A percentile compares a stretch with the other conserved stretches of the same genome.
Evolutionary conservation across 352 stramenopile species (phyloP).

Genomic region (Elongisporangium undulatum): DNA sequence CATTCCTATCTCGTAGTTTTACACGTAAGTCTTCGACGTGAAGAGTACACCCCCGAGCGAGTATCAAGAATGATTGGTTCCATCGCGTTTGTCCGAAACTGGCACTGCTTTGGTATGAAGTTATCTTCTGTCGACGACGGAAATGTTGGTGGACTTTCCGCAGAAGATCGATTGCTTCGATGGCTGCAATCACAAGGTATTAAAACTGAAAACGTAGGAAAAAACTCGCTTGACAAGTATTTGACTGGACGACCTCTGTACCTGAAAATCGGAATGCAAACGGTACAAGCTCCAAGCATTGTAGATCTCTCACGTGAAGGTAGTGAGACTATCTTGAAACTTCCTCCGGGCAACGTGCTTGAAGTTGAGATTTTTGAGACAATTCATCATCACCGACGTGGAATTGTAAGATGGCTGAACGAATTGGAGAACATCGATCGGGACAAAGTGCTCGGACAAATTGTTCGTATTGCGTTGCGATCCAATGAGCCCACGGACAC

Average conservation of each 20-base stretch:
- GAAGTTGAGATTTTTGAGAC: slow-evolving; percentile 86
- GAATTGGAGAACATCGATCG: slow-evolving; percentile 19
- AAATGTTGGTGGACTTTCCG: slow-evolving; percentile 37
- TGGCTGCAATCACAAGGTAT: slow-evolving; percentile 90
- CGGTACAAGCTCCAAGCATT: slow-evolving; percentile 83
- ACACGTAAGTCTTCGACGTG: slow-evolving; percentile 59
- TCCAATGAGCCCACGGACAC: slow-evolving; percentile 44
- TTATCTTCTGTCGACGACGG: slow-evolving; percentile 29
- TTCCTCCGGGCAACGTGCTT: slow-evolving; percentile 78
- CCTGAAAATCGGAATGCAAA: slow-evolving; percentile 86
- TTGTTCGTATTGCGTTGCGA: slow-evolving; percentile 73
- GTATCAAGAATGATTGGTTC: slow-evolving; percentile 74
- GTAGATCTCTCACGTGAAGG: slow-evolving; percentile 50
- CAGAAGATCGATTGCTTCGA: slow-evolving; percentile 74
- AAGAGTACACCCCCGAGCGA: slow-evolving; percentile 65
- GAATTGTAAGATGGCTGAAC: slow-evolving; percentile 67
- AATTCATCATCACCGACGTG: slow-evolving; percentile 76
- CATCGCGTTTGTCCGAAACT: slow-evolving; percentile 87
- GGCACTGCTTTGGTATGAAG: slow-evolving; percentile 90
- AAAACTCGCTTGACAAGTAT: slow-evolving; percentile 83
- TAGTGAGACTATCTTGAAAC: slow-evolving; percentile 39
- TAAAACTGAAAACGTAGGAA: slow-evolving; percentile 80
- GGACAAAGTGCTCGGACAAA: slow-evolving; percentile 45
- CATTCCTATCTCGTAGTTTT: slow-evolving; percentile 76
- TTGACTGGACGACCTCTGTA: slow-evolving; percentile 80